phyloP scores from a whole-genome alignment of 108 stramenopile genomes.

The Craspedostauros australis region DNA sequence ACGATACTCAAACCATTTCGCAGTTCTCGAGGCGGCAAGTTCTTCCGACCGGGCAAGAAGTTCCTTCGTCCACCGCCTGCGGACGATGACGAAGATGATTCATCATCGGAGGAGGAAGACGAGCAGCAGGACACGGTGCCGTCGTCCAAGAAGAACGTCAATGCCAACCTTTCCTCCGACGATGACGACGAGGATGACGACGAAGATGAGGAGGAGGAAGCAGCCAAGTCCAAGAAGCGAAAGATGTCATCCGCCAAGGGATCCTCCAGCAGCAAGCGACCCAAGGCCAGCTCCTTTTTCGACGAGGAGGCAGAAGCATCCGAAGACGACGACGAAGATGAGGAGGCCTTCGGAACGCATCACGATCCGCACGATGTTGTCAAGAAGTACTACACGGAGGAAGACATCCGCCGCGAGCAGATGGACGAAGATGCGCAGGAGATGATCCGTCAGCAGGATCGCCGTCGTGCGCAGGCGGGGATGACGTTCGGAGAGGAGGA shows the following conservation, averaged over 20 bases:
- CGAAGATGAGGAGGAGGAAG: slow-evolving; percentile 22
- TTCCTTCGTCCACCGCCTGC: slow-evolving; percentile 34
- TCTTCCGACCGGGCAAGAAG: slow-evolving; percentile 48
- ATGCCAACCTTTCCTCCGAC: too few species aligned
- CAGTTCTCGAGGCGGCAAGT: slow-evolving; percentile 12
- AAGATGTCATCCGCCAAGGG: slow-evolving; percentile 7
- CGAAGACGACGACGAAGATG: slow-evolving; percentile 72
- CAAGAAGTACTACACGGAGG: slow-evolving; percentile 62
- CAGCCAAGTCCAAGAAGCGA: slow-evolving; percentile 6
- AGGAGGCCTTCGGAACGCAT: slow-evolving; percentile 58
- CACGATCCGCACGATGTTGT: slow-evolving; percentile 70
- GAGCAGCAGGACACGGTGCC: too few species aligned
- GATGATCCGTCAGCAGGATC: slow-evolving; percentile 79
- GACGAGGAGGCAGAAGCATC: slow-evolving; percentile 87
- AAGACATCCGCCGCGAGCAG: slow-evolving; percentile 67
- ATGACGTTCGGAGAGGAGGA: slow-evolving; percentile 30
- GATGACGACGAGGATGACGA: slow-evolving; percentile 16
- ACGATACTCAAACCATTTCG: too few species aligned
- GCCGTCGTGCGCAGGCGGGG: slow-evolving; percentile 69
- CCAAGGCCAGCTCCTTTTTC: slow-evolving; percentile 67
- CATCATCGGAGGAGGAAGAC: slow-evolving; percentile 35
- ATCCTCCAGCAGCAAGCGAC: slow-evolving; percentile 36
- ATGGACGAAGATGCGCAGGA: slow-evolving; percentile 84
- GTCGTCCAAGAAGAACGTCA: too few species aligned
- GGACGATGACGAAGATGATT: slow-evolving; percentile 43